Conservation (phyloP, 2,329 filamentous ascomycete species). For the Pseudogymnoascus sp. region DNA sequence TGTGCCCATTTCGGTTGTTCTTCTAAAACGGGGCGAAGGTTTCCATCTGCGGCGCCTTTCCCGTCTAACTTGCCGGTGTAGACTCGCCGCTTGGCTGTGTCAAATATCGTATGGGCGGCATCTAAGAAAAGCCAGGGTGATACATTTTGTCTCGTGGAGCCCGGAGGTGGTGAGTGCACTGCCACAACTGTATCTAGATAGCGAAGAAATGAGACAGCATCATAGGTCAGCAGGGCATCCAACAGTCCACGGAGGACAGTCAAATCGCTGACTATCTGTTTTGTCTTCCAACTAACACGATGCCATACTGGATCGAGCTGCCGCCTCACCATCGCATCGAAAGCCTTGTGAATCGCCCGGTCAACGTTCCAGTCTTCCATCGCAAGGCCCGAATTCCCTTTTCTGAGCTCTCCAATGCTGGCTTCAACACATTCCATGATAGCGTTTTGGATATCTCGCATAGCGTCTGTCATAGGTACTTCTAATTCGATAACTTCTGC, state of each 20-base stretch:
- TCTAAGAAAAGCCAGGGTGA: slow-evolving; percentile 96
- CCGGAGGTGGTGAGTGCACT: slow-evolving; percentile 79
- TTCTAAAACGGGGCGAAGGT: slow-evolving; percentile 73
- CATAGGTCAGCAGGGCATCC: slow-evolving; percentile 73
- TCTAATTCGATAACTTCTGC: slow-evolving; percentile 97
- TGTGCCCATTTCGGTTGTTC: slow-evolving; percentile 92
- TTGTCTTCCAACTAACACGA: slow-evolving; percentile 87
- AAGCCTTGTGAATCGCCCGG: slow-evolving; percentile 84
- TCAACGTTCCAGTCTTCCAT: slow-evolving; percentile 97
- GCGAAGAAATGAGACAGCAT: slow-evolving; percentile 84
- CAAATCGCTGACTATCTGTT: slow-evolving; percentile 86
- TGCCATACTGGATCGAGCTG: slow-evolving; percentile 98
- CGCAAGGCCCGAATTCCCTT: slow-evolving; percentile 79
- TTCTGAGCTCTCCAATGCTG: slow-evolving; percentile 89
- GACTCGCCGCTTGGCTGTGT: slow-evolving; percentile 78
- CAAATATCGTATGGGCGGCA: slow-evolving; percentile 88
- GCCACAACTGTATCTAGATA: slow-evolving; percentile 92
- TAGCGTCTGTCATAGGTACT: slow-evolving; percentile 89
- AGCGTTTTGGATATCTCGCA: slow-evolving; percentile 89
- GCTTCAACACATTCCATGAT: slow-evolving; percentile 94
- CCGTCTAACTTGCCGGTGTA: slow-evolving; percentile 68
- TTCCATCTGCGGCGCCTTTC: slow-evolving; percentile 38
- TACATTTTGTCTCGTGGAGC: slow-evolving; percentile 79
- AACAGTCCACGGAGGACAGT: slow-evolving; percentile 76
- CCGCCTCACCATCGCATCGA: slow-evolving; percentile 78